phyloP scores from a whole-genome alignment of 495 filamentous ascomycete genomes.

The Penicillium mononematosum region DNA sequence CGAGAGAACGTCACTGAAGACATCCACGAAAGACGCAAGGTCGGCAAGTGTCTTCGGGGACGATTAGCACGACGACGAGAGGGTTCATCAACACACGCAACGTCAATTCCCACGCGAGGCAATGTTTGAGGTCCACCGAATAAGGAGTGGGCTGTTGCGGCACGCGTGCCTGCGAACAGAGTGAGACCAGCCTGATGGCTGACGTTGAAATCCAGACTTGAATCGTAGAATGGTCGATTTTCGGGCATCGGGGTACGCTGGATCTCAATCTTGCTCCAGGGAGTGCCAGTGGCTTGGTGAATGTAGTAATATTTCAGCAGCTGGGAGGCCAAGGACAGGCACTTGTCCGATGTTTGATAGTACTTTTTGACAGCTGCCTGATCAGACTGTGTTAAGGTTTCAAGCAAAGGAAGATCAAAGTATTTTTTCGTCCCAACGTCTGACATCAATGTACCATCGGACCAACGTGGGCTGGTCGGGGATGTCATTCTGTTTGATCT shows the following conservation, averaged over 20 bases:
- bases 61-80: conserved; percentile 41
- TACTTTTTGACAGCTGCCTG: conserved; percentile 38
- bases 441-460: conserved; percentile 48
- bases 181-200: conserved; percentile 84
- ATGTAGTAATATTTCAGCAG: conserved; percentile 79
- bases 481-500: conserved; percentile 14
- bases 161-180: conserved; percentile 52
- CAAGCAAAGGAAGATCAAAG: conserved; percentile 37
- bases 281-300: conserved; percentile 56
- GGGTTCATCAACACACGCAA: conserved; percentile 71
- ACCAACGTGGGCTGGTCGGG: conserved; percentile 23
- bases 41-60: conserved; percentile 45
- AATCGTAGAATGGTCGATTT: conserved; percentile 59
- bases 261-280: conserved; percentile 64
- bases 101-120: conserved; percentile 60
- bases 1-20: conserved; percentile 78
- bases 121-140: background rate
- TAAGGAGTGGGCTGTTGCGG: conserved; percentile 21
- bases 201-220: conserved; percentile 75
- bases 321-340: conserved; percentile 64
- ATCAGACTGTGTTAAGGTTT: conserved; percentile 36
- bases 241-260: conserved; percentile 61
- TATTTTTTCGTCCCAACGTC: conserved; percentile 33
- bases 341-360: conserved; percentile 41
- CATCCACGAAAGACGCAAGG: conserved; percentile 68